phyloP scores from a whole-genome alignment of 805 yeast species.

The Pichia thaimueangensis region DNA sequence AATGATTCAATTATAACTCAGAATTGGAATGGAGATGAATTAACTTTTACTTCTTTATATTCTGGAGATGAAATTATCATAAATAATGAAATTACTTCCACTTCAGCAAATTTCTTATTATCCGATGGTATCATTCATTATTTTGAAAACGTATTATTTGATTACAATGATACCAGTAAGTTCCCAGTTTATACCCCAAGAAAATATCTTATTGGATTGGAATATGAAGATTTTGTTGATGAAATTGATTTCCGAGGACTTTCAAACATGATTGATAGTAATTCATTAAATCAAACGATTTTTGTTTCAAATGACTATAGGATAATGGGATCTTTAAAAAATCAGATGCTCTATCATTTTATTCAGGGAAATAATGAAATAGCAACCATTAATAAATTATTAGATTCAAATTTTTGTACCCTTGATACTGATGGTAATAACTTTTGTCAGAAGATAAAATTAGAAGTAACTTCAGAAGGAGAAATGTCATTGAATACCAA shows the following conservation, averaged over 20 bases:
- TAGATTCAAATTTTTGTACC: constrained; percentile 46
- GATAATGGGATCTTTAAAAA: constrained; percentile 20
- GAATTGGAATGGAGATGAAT: constrained; percentile 26
- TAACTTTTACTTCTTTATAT: constrained; percentile 19
- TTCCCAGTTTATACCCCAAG: constrained; percentile 42
- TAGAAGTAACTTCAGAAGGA: constrained; percentile 28
- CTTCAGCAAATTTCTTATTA: constrained; percentile 36
- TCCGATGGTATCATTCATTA: constrained; percentile 46
- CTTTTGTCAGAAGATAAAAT: constrained; percentile 55
- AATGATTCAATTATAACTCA: constrained; percentile 10
- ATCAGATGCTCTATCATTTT: constrained; percentile 58
- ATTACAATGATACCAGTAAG: constrained; percentile 8
- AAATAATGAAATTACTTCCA: constrained; percentile 30
- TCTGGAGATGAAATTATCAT: constrained; percentile 32
- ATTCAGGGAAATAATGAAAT: constrained; percentile 35
- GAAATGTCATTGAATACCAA: constrained; percentile 48
- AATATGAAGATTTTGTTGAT: constrained; percentile 58
- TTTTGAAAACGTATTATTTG: constrained; percentile 31
- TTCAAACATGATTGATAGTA: constrained; percentile 49
- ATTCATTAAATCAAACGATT: constrained; percentile 48
- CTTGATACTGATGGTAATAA: constrained; percentile 26
- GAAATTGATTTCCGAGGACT: constrained; percentile 61
- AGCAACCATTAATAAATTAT: constrained; percentile 24
- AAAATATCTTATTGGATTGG: constrained; percentile 52
- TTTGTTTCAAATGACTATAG: constrained; percentile 40